Base-by-base conservation (phyloP, 2,329 filamentous ascomycete genomes). In the Claviceps paspali region DNA sequence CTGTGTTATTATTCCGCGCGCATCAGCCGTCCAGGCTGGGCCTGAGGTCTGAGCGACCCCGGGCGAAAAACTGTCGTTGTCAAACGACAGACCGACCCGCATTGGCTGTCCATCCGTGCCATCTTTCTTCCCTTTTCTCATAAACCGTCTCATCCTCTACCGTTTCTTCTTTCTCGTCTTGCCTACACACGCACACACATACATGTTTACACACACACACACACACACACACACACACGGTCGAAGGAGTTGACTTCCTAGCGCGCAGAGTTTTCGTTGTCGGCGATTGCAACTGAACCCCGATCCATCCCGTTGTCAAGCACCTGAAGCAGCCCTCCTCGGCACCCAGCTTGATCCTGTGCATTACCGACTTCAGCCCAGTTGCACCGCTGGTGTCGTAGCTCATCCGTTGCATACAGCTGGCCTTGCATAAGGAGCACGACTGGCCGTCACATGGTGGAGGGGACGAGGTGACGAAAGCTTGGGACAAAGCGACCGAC, bases 1-100 rank as follows among this genome's bases (percentile, higher is more conserved):
- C n/a, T n/a, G n/a, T n/a, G n/a, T n/a, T n/a, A n/a, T n/a, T n/a
- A n/a, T n/a, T n/a, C n/a, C n/a, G n/a, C n/a, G n/a, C n/a, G n/a
- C n/a, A n/a, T n/a, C n/a, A n/a, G n/a, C n/a, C n/a, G n/a, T n/a
- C n/a, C n/a, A n/a, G n/a, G n/a, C n/a, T n/a, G n/a, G n/a, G n/a
- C n/a, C n/a, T n/a, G n/a, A n/a, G n/a, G n/a, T n/a, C n/a, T 22
- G 21, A 21, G 38, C 40, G 36, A 39, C 34, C 33, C 42, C 40
- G 39, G 37, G 37, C 36, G 38, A 39, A 36, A 41, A 38, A 38
- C 40, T 37, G 41, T 41, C 41, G 41, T 43, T 41, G 35, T 36
- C 30, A 35, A n/a, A 37, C 36, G 29, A 11, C 23, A 12, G 5
- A 4, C 11, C 9, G 14, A 18, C n/a, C n/a, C n/a, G n/a, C n/a